Conservation (phyloP, 805 yeast species). For the Vanderwaltozyma tropicalis region DNA sequence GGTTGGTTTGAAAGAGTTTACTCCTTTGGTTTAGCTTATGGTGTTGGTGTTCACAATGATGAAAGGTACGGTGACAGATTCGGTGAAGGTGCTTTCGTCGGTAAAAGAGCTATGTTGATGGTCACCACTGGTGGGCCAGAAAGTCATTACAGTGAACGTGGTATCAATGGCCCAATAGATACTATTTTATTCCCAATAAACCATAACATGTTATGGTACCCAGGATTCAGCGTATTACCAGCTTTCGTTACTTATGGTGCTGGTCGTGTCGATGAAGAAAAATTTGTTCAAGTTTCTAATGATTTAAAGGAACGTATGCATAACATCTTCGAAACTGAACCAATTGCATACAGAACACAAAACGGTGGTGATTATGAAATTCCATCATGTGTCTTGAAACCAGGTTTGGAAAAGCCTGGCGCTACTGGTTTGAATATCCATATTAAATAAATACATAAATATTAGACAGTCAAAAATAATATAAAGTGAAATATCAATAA, state of each 20-base stretch:
- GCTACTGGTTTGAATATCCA: too few relatives aligned
- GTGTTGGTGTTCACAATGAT: constrained; percentile 10
- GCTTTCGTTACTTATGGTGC: constrained; percentile 9
- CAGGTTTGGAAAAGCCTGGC: too few relatives aligned
- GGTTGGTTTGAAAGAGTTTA: constrained; percentile 25
- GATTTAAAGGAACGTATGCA: constrained; percentile 6
- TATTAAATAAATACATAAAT: too few relatives aligned
- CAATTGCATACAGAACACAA: constrained; percentile 12
- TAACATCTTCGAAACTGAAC: constrained; percentile 5
- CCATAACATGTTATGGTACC: constrained; percentile 17
- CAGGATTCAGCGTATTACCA: constrained; percentile 18
- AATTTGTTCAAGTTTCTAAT: constrained; percentile 1
- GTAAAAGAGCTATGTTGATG: constrained; percentile 12
- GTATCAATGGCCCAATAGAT: constrained; percentile 17
- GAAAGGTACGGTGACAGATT: constrained; percentile 10
- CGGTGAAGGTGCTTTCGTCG: constrained; percentile 14
- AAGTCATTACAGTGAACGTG: constrained; percentile 8
- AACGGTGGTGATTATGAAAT: constrained; percentile 11
- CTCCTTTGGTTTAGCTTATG: constrained; percentile 16
- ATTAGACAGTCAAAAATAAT: too few relatives aligned
- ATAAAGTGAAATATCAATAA: too few relatives aligned
- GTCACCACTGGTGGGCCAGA: constrained; percentile 12
- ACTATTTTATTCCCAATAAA: constrained; percentile 20
- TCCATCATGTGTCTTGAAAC: constrained; percentile 5
- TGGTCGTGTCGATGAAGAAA: constrained; percentile 1